Evolutionary conservation across 352 stramenopile genomes (phyloP).

Genomic region (Peronospora farinosa): DNA sequence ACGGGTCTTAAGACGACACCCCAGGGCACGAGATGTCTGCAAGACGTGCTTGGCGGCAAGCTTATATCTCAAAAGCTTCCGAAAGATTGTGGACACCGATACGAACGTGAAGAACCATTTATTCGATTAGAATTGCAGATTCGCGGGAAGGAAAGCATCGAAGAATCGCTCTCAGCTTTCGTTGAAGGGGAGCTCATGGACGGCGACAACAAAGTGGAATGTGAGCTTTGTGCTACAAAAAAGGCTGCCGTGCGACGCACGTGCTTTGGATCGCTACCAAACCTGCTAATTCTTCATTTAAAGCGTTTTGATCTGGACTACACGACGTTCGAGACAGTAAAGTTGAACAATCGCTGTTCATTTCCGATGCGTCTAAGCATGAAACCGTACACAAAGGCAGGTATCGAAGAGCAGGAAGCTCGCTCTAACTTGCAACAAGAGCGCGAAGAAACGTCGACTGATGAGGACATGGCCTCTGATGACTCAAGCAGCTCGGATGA

Average conservation of each 20-base stretch:
- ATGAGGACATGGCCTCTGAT: slow-evolving; percentile 53
- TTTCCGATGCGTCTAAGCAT: slow-evolving; percentile 98
- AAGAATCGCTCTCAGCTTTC: slow-evolving; percentile 94
- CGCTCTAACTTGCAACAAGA: slow-evolving; percentile 32
- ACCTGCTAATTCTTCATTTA: slow-evolving; percentile 96
- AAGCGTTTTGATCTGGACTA: slow-evolving; percentile 99
- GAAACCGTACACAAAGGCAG: slow-evolving; percentile 96
- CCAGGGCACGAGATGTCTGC: slow-evolving; percentile 70
- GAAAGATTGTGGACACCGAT: slow-evolving; percentile 87
- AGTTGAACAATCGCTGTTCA: slow-evolving; percentile 96
- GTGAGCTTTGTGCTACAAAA: slow-evolving; percentile 95
- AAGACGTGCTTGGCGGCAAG: slow-evolving; percentile 71
- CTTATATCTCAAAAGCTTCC: slow-evolving; percentile 88
- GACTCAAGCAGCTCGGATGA: slow-evolving; percentile 49
- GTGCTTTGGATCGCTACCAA: slow-evolving; percentile 92
- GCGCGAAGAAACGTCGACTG: slow-evolving; percentile 32
- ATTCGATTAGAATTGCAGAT: slow-evolving; percentile 98
- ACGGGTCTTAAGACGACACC: slow-evolving; percentile 90
- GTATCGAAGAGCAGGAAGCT: slow-evolving; percentile 90
- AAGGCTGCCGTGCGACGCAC: slow-evolving; percentile 94
- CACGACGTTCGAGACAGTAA: slow-evolving; percentile 98
- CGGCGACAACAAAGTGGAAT: slow-evolving; percentile 98
- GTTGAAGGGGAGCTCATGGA: slow-evolving; percentile 99
- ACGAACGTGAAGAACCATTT: slow-evolving; percentile 95
- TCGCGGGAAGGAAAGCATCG: slow-evolving; percentile 95